Conservation (phyloP, 495 filamentous ascomycete species). For the Aspergillus avenaceus region DNA sequence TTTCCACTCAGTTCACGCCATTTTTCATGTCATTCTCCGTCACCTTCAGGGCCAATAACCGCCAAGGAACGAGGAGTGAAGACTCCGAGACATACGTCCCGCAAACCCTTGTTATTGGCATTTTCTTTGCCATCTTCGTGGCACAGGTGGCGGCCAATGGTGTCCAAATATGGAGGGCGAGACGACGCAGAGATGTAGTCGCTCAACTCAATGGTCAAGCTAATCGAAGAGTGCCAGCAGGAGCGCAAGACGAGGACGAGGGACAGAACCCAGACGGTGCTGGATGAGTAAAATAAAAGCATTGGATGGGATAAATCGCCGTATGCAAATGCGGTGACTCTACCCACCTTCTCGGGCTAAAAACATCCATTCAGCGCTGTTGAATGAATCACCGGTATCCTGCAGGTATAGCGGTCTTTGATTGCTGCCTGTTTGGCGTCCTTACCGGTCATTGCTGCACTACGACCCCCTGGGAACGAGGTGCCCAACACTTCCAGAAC, state of each 20-base stretch:
- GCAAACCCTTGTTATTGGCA: constrained; percentile 33
- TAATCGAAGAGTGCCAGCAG: constrained; percentile 4
- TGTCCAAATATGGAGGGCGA: constrained; percentile 25
- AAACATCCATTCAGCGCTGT: neutral
- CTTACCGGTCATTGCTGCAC: neutral
- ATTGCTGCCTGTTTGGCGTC: neutral
- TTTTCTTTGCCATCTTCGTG: constrained; percentile 32
- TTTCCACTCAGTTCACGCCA: constrained; percentile 30
- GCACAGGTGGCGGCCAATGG: constrained; percentile 32
- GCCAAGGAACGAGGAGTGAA: constrained; percentile 4
- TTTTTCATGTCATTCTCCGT: constrained; percentile 39
- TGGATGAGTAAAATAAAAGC: neutral
- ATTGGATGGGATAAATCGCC: neutral
- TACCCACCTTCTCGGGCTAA: neutral
- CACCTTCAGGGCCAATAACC: constrained; percentile 30
- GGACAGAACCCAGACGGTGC: constrained; percentile 5
- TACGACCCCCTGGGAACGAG: neutral
- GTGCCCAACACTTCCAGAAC: no score
- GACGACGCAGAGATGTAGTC: constrained; percentile 14
- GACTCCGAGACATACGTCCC: constrained; percentile 25
- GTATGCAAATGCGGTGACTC: neutral
- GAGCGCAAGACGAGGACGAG: constrained; percentile 17
- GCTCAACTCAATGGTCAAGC: neutral
- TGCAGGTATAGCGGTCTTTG: no score
- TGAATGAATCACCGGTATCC: no score